Evolutionary conservation across 2,329 filamentous ascomycete genomes (phyloP).

Genomic region (Geosmithia morbida): DNA sequence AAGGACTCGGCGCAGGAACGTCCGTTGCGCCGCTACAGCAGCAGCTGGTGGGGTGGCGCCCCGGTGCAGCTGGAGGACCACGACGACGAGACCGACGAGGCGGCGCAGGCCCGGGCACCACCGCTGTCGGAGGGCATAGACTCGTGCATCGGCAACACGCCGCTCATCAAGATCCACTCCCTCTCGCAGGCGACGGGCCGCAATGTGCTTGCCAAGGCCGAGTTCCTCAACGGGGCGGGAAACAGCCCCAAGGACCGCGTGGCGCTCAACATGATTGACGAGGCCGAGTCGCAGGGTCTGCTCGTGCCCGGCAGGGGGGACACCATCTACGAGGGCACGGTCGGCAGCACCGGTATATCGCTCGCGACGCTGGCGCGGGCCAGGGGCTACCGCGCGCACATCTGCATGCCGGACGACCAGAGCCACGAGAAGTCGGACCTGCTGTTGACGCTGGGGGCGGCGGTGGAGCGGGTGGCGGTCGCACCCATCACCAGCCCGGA

Average conservation of each 20-base stretch:
- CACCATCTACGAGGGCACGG: constrained; percentile 94
- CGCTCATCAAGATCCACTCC: constrained; percentile 71
- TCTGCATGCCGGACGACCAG: constrained; percentile 95
- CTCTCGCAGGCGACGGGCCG: constrained; percentile 79
- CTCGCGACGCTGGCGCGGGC: constrained; percentile 80
- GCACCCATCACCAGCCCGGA: constrained; percentile 86
- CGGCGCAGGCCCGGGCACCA: neutral
- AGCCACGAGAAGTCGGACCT: constrained; percentile 78
- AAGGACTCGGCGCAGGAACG: neutral
- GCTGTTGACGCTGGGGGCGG: constrained; percentile 75
- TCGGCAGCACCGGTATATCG: constrained; percentile 91
- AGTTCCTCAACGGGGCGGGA: constrained; percentile 91
- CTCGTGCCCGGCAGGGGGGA: constrained; percentile 72
- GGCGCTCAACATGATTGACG: constrained; percentile 73
- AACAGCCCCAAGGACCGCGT: constrained; percentile 92
- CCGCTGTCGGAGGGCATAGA: constrained; percentile 64
- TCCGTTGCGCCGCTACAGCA: constrained; percentile 13
- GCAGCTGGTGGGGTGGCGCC: constrained; percentile 22
- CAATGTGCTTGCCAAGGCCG: constrained; percentile 82
- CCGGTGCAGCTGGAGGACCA: constrained; percentile 42
- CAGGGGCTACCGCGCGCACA: constrained; percentile 80
- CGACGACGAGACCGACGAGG: constrained; percentile 16
- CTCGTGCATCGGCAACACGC: constrained; percentile 86
- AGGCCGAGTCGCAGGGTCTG: constrained; percentile 65
- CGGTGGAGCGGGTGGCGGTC: constrained; percentile 81